phyloP scores from a whole-genome alignment of 768 basidiomycete genomes.

The Termitomyces titanicus region DNA sequence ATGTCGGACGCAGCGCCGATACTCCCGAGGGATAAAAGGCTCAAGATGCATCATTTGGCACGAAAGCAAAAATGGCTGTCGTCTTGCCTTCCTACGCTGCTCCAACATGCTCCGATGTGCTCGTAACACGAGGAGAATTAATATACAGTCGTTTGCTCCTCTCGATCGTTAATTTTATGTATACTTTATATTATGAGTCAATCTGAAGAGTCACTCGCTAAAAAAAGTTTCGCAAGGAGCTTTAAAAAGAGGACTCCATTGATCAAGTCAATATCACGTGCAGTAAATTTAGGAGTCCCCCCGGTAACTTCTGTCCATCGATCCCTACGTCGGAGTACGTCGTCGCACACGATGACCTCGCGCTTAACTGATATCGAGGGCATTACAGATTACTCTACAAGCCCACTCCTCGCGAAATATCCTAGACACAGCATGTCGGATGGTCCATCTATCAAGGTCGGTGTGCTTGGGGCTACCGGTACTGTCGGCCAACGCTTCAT shows the following conservation, averaged over 20 bases:
- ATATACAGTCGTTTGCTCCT: neutral
- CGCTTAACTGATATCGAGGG: conserved; percentile 19
- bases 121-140: neutral
- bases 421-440: conserved; percentile 33
- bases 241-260: conserved; percentile 1
- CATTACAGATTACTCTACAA: conserved; percentile 21
- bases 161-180: too few relatives aligned
- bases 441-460: conserved; percentile 43
- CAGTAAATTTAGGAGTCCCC: conserved; percentile 2
- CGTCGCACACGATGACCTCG: conserved; percentile 11
- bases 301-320: neutral
- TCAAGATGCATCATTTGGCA: neutral
- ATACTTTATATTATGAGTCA: neutral
- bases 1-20: neutral
- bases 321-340: conserved; percentile 3
- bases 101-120: neutral
- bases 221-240: neutral
- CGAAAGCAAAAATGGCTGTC: neutral
- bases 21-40: neutral
- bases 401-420: conserved; percentile 27
- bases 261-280: conserved; percentile 10
- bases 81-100: neutral
- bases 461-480: conserved; percentile 85
- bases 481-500: conserved; percentile 97
- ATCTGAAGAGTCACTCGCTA: neutral